Conservation (phyloP, 768 basidiomycete species). For the Filobasidium floriforme region DNA sequence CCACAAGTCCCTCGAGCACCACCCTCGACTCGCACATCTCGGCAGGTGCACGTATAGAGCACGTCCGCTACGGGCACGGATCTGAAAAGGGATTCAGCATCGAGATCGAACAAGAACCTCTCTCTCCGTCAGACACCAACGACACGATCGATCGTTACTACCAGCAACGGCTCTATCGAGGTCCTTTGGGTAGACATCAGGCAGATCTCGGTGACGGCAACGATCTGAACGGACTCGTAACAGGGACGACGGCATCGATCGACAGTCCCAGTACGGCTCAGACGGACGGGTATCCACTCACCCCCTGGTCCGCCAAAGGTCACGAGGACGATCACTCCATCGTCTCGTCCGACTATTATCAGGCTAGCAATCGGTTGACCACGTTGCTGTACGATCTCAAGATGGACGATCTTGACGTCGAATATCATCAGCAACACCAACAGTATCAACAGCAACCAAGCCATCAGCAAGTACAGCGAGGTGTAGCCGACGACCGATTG, state of each 20-base stretch:
- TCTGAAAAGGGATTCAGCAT: background rate
- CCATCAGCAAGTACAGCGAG: background rate
- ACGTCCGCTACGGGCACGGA: background rate
- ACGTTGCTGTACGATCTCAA: background rate
- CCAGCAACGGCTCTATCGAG: background rate
- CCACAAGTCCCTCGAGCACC: background rate
- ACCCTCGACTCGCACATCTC: background rate
- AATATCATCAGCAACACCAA: background rate
- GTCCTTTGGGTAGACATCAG: background rate
- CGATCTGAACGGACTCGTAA: background rate
- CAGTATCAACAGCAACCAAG: slow-evolving; percentile 1
- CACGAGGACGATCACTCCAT: background rate
- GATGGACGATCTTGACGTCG: background rate
- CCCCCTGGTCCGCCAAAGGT: background rate
- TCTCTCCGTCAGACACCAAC: background rate
- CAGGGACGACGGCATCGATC: background rate
- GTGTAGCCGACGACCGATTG: background rate
- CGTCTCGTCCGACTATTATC: background rate
- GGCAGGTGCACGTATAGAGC: background rate
- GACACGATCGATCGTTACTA: background rate
- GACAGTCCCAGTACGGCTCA: background rate
- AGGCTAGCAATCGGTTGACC: background rate
- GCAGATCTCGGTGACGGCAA: background rate
- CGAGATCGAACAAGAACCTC: slow-evolving; percentile 1
- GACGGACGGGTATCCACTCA: background rate